These are phyloP conservation scores for Aureobasidium sp. DNA, from an alignment of 2,329 filamentous ascomycete species.

Conservation along the genomic window DNA sequence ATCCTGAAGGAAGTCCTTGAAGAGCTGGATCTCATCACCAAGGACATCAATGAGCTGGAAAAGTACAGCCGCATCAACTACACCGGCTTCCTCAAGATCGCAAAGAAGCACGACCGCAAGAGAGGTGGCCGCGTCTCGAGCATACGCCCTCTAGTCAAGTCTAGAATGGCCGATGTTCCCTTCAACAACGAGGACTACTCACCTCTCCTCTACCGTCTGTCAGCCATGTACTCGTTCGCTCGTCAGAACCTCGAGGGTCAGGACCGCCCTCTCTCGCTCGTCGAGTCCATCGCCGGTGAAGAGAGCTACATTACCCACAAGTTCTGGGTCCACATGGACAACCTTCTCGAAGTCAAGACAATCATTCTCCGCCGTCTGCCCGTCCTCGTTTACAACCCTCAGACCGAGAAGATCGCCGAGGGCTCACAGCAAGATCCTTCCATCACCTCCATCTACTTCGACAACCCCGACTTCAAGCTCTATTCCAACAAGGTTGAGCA, in stretches of 20 bases:
- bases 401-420: conserved; percentile 74
- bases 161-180: conserved; percentile 76
- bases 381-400: conserved; percentile 85
- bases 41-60: conserved; percentile 86
- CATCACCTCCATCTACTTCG: conserved; percentile 94
- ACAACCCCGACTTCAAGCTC: conserved; percentile 76
- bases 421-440: conserved; percentile 72
- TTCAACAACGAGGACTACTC: conserved; percentile 96
- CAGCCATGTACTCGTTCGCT: conserved; percentile 92
- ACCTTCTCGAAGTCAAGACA: conserved; percentile 94
- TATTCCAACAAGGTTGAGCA: conserved; percentile 80
- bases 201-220: conserved; percentile 78
- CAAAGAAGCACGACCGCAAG: conserved; percentile 97
- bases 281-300: conserved; percentile 34
- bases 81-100: conserved; percentile 94
- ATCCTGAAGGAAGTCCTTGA: conserved; percentile 63
- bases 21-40: conserved; percentile 81
- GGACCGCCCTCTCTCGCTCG: conserved; percentile 31
- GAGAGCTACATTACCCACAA: conserved; percentile 81
- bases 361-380: conserved; percentile 85
- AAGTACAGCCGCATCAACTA: conserved; percentile 96
- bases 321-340: conserved; percentile 96
- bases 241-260: conserved; percentile 70
- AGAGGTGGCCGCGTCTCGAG: conserved; percentile 80
- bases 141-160: conserved; percentile 74